A percentile compares a stretch with the other conserved stretches of the same genome.
These are phyloP conservation scores for Phylloporus scabripes DNA, from an alignment of 768 basidiomycete genomes.

Conservation along the genomic window DNA sequence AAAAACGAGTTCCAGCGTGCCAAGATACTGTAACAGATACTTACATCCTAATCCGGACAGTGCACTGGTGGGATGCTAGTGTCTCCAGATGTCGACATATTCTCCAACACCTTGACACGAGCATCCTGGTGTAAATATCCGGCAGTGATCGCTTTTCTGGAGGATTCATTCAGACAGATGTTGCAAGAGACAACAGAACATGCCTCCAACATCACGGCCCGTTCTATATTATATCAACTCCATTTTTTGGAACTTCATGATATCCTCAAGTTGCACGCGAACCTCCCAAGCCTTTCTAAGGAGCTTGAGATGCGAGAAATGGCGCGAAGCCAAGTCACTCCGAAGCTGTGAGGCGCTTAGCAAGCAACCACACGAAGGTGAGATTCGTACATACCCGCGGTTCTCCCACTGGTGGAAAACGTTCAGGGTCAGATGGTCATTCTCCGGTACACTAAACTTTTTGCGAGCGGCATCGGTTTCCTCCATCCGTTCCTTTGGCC, in stretches of 20 bases:
- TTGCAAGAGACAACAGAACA: slow-evolving; percentile 11
- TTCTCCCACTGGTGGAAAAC: slow-evolving; percentile 99
- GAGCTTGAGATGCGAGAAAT: slow-evolving; percentile 95
- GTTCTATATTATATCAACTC: slow-evolving; percentile 86
- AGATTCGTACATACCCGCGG: slow-evolving; percentile 60
- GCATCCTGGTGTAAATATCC: slow-evolving; percentile 99
- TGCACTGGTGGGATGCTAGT: slow-evolving; percentile 95
- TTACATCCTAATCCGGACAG: slow-evolving; percentile 93
- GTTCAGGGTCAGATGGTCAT: slow-evolving; percentile 94
- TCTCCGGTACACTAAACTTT: slow-evolving; percentile 98
- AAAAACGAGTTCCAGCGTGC: slow-evolving; percentile 1
- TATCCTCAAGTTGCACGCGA: slow-evolving; percentile 91
- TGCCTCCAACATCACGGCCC: slow-evolving; percentile 84
- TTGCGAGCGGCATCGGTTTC: slow-evolving; percentile 96
- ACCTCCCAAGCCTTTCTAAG: slow-evolving; percentile 95
- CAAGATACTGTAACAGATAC: slow-evolving; percentile 23
- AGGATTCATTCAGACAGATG: neutral
- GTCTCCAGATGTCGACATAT: slow-evolving; percentile 95
- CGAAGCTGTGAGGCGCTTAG: slow-evolving; percentile 48
- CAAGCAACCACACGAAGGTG: neutral
- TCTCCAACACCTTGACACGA: slow-evolving; percentile 96
- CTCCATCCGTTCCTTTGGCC: slow-evolving; percentile 95
- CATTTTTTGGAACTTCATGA: slow-evolving; percentile 99
- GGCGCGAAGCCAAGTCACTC: slow-evolving; percentile 90
- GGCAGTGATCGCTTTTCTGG: slow-evolving; percentile 91